phyloP scores from a whole-genome alignment of 2,329 filamentous ascomycete genomes.

The Alternaria postmessia region DNA sequence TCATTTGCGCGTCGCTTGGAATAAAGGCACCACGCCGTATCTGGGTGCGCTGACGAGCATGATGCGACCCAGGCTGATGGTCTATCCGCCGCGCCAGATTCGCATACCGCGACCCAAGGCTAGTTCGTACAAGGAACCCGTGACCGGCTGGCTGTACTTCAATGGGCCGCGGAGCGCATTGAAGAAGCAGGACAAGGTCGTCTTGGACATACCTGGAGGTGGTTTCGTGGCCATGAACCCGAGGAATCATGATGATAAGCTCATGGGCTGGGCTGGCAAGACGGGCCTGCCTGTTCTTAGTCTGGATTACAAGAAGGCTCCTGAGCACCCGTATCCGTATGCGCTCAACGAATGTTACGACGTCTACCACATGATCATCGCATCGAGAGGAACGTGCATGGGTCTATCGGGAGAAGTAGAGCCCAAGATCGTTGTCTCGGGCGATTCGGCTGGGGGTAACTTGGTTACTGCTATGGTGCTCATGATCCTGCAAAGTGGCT shows the following conservation, averaged over 20 bases:
- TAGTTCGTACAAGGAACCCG: conserved; percentile 83
- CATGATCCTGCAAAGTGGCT: conserved; percentile 84
- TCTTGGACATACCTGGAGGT: conserved; percentile 91
- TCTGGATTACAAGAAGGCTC: conserved; percentile 88
- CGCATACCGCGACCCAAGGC: conserved; percentile 81
- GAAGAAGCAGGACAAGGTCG: conserved; percentile 76
- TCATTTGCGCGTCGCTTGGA: conserved; percentile 92
- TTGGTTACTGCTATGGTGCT: conserved; percentile 81
- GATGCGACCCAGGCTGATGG: conserved; percentile 79
- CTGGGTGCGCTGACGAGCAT: conserved; percentile 75
- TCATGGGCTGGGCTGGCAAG: conserved; percentile 90
- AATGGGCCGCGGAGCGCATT: conserved; percentile 84
- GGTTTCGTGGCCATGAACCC: conserved; percentile 98
- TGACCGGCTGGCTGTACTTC: conserved; percentile 91
- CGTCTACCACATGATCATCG: conserved; percentile 77
- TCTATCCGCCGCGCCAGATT: conserved; percentile 81
- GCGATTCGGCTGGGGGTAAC: conserved; percentile 85
- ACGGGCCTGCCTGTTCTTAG: conserved; percentile 89
- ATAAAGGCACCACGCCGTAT: conserved; percentile 91
- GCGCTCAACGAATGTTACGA: conserved; percentile 89
- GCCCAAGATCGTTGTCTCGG: conserved; percentile 76
- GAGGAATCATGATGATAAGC: conserved; percentile 91
- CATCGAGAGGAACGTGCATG: conserved; percentile 76
- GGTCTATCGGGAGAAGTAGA: conserved; percentile 72
- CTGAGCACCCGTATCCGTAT: conserved; percentile 84